Conservation (phyloP, 2,329 filamentous ascomycete genomes). For the Macrophomina tecta region DNA sequence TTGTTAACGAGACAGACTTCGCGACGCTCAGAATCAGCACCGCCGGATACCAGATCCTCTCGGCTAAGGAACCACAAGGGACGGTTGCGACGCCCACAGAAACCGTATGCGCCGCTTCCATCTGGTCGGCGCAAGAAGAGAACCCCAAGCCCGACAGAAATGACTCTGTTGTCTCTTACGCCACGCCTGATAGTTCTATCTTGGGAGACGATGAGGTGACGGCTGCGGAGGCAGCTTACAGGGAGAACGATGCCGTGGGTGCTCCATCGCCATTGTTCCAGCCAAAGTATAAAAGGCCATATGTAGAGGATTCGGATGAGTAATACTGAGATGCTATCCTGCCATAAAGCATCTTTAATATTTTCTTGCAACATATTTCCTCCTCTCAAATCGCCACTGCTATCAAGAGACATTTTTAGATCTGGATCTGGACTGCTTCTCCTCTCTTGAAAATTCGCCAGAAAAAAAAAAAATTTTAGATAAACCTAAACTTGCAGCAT, state of each 20-base stretch:
- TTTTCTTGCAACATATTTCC: too few species aligned
- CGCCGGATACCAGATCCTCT: neutral
- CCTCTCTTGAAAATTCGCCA: too few species aligned
- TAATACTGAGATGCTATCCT: neutral
- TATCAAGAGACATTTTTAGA: neutral
- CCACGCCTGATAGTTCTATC: conserved; percentile 18
- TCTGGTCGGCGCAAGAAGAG: conserved; percentile 18
- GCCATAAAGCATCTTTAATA: too few species aligned
- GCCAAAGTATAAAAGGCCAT: conserved; percentile 11
- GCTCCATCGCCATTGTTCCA: neutral
- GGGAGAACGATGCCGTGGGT: conserved; percentile 7
- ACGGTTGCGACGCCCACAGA: conserved; percentile 15
- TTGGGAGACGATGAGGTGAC: conserved; percentile 13
- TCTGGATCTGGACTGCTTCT: neutral
- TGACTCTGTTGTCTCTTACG: neutral
- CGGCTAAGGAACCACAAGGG: neutral
- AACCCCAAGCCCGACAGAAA: neutral
- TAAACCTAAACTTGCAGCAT: neutral
- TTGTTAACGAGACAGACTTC: neutral
- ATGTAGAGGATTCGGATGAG: conserved; percentile 15
- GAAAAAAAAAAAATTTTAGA: too few species aligned
- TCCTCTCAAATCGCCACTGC: too few species aligned
- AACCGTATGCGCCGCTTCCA: conserved; percentile 2
- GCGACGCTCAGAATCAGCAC: neutral
- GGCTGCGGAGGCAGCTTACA: neutral